Evolutionary conservation across 805 yeast genomes (phyloP).

Genomic region (Pichia membranifaciens): DNA sequence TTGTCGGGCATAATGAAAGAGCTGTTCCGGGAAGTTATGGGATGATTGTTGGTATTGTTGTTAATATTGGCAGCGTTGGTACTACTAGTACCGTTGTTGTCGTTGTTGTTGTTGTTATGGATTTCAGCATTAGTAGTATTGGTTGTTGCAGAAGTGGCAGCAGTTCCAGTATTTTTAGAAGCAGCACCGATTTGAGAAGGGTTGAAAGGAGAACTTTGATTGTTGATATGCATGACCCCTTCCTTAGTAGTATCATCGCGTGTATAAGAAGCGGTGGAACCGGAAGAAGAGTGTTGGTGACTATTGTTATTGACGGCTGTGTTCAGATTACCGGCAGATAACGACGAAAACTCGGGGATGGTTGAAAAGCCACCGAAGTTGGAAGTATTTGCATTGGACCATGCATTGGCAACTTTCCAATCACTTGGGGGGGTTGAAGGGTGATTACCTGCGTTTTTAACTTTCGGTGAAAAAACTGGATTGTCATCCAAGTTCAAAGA

Average conservation of each 20-base stretch:
- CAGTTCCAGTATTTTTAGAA: no score
- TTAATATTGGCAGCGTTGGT: not conserved
- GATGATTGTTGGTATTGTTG: not conserved
- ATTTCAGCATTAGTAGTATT: not conserved
- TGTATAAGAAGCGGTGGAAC: constrained; percentile 5
- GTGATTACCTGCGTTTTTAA: constrained; percentile 18
- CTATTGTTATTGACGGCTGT: constrained; percentile 12
- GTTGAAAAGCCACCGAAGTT: constrained; percentile 15
- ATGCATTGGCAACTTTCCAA: constrained; percentile 15
- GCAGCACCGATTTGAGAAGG: not conserved
- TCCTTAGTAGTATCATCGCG: constrained; percentile 2
- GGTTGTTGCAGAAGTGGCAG: no score
- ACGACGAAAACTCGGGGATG: constrained; percentile 6
- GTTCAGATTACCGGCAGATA: constrained; percentile 17
- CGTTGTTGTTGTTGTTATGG: constrained; percentile 3
- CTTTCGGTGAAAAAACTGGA: constrained; percentile 23
- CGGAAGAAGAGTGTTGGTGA: constrained; percentile 11
- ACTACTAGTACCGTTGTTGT: no score
- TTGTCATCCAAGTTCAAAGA: constrained; percentile 37
- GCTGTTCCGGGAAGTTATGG: constrained; percentile 1
- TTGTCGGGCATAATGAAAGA: constrained; percentile 12
- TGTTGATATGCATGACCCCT: not conserved
- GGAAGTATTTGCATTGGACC: constrained; percentile 14
- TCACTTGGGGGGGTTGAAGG: constrained; percentile 28
- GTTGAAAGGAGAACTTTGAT: constrained; percentile 9